These are phyloP conservation scores for Ascochyta lentis DNA, from an alignment of 2,329 filamentous ascomycete species.

Conservation along the genomic window DNA sequence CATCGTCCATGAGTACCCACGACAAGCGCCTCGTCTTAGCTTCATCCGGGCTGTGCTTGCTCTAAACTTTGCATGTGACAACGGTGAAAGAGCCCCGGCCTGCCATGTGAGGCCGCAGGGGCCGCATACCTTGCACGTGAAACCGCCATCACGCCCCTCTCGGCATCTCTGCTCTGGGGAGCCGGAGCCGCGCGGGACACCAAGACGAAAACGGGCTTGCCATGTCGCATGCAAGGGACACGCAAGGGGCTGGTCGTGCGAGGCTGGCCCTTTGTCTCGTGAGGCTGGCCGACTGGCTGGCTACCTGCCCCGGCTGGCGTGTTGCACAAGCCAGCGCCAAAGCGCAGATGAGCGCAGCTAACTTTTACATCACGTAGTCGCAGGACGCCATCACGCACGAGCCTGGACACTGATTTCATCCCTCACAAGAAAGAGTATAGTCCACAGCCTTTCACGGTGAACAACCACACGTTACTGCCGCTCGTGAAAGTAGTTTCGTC, in stretches of 20 bases:
- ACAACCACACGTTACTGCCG: too few species aligned
- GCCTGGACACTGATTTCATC: too few species aligned
- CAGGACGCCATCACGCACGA: too few species aligned
- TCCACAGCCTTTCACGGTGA: too few species aligned
- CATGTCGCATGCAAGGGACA: neutral
- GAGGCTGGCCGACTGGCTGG: too few species aligned
- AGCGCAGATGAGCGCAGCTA: slow-evolving; percentile 3
- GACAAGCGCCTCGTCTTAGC: slow-evolving; percentile 10
- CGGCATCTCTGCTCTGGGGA: slow-evolving; percentile 8
- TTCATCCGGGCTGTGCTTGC: slow-evolving; percentile 6
- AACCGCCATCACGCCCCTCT: slow-evolving; percentile 13
- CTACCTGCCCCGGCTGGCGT: neutral
- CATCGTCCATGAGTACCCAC: slow-evolving; percentile 16
- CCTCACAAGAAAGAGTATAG: too few species aligned
- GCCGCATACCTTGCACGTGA: slow-evolving; percentile 25
- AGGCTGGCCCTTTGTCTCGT: neutral
- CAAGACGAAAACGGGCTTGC: neutral
- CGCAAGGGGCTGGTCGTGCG: slow-evolving; percentile 1
- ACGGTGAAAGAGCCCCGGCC: slow-evolving; percentile 13
- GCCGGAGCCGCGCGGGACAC: too few species aligned
- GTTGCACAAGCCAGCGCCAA: neutral
- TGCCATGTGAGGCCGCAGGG: slow-evolving; percentile 10
- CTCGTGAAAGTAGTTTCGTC: too few species aligned
- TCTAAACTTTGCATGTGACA: slow-evolving; percentile 15
- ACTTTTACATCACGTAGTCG: neutral